Evolutionary conservation across 2,329 filamentous ascomycete genomes (phyloP).

Genomic region (Orbilia quercus): DNA sequence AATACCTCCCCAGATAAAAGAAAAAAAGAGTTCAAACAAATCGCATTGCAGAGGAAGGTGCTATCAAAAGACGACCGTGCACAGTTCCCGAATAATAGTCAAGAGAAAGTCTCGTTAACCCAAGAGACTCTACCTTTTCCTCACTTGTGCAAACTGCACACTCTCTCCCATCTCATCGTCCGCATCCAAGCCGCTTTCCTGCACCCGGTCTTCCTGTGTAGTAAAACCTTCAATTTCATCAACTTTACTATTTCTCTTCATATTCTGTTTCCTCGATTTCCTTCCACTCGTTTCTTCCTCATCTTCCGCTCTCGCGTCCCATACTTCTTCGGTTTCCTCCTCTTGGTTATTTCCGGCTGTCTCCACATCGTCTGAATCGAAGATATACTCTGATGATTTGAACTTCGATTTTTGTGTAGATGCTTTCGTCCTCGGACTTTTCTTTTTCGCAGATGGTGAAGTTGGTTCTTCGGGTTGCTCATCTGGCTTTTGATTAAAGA

Average conservation of each 20-base stretch:
- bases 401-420: conserved; percentile 14
- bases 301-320: background rate
- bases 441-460: background rate
- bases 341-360: background rate
- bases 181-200: conserved; percentile 13
- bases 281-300: conserved; percentile 6
- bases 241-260: background rate
- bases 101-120: too few relatives aligned
- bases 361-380: conserved; percentile 14
- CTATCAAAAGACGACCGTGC: background rate
- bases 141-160: conserved; percentile 24
- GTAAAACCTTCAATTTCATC: conserved; percentile 10
- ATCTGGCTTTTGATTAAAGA: conserved; percentile 5
- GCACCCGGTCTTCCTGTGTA: background rate
- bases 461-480: background rate
- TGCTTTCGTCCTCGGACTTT: conserved; percentile 6
- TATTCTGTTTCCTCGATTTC: background rate
- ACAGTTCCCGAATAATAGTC: background rate
- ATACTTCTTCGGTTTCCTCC: background rate
- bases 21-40: conserved; percentile 1
- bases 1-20: too few relatives aligned
- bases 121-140: conserved; percentile 24
- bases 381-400: conserved; percentile 17
- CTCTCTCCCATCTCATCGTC: conserved; percentile 47
- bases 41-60: background rate